These are phyloP conservation scores for Ilyonectria mors-panacis DNA, from an alignment of 2,329 filamentous ascomycete genomes.

Conservation along the genomic window DNA sequence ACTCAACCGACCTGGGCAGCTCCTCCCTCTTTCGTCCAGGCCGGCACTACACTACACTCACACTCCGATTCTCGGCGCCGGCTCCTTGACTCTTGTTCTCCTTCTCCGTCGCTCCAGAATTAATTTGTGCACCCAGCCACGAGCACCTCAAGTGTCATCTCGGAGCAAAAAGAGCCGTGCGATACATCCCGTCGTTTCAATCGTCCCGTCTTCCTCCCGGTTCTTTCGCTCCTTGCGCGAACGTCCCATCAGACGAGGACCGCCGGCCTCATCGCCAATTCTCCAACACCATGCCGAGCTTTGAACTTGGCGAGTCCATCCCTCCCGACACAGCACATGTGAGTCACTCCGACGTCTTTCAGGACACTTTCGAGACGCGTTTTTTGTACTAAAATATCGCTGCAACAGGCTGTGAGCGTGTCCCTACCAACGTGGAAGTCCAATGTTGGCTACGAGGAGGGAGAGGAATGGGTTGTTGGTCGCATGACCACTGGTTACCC, in stretches of 20 bases:
- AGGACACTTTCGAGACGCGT: conserved; percentile 7
- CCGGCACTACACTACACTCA: conserved; percentile 7
- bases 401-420: conserved; percentile 87
- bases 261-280: background rate
- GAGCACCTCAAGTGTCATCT: conserved; percentile 5
- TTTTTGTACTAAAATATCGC: background rate
- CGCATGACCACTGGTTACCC: conserved; percentile 94
- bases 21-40: conserved; percentile 12
- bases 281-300: conserved; percentile 59
- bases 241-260: background rate
- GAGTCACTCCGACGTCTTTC: conserved; percentile 53
- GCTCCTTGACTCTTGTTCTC: conserved; percentile 16
- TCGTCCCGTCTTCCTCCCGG: background rate
- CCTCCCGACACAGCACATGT: conserved; percentile 85
- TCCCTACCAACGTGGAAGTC: conserved; percentile 94
- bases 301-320: conserved; percentile 78
- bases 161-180: background rate
- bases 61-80: conserved; percentile 32
- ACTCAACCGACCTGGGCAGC: background rate
- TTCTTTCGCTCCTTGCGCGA: background rate
- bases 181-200: background rate
- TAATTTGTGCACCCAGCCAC: conserved; percentile 24
- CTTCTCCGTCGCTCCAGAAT: conserved; percentile 17
- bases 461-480: conserved; percentile 85
- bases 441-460: conserved; percentile 95